A percentile compares a stretch with the other conserved stretches of the same genome.
phyloP scores from a whole-genome alignment of 2,329 filamentous ascomycete species.

The Alternaria conjuncta region DNA sequence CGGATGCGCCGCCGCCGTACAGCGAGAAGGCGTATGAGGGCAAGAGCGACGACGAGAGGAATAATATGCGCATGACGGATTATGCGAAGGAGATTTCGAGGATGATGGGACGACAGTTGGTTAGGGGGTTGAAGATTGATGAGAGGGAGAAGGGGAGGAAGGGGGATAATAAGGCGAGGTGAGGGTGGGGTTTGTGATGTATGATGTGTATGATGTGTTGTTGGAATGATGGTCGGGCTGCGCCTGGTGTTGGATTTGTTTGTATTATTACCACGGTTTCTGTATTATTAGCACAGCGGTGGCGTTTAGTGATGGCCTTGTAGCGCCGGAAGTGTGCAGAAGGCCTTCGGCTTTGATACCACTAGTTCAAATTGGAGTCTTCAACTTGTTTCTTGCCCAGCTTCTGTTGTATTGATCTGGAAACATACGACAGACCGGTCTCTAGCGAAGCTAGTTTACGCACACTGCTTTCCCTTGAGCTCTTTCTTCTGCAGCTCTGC shows the following conservation, averaged over 20 bases:
- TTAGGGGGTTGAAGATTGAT: slow-evolving; percentile 24
- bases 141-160: slow-evolving; percentile 12
- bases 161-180: background rate
- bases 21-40: slow-evolving; percentile 30
- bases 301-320: background rate
- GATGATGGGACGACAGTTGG: slow-evolving; percentile 36
- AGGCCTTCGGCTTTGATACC: background rate
- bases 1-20: slow-evolving; percentile 30
- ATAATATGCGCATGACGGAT: slow-evolving; percentile 29
- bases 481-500: background rate
- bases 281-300: slow-evolving; percentile 6
- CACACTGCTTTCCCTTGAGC: fast-evolving
- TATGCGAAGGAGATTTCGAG: slow-evolving; percentile 37
- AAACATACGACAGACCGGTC: background rate
- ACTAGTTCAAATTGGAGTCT: background rate
- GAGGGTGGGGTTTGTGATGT: background rate
- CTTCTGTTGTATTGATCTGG: background rate
- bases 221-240: background rate
- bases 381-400: background rate
- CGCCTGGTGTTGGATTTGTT: background rate
- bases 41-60: slow-evolving; percentile 30
- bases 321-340: background rate
- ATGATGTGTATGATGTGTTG: background rate
- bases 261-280: background rate
- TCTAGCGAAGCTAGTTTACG: background rate